These are phyloP conservation scores for Populus hybrid DNA, from an alignment of 441 rosid species.

Conservation along the genomic window DNA sequence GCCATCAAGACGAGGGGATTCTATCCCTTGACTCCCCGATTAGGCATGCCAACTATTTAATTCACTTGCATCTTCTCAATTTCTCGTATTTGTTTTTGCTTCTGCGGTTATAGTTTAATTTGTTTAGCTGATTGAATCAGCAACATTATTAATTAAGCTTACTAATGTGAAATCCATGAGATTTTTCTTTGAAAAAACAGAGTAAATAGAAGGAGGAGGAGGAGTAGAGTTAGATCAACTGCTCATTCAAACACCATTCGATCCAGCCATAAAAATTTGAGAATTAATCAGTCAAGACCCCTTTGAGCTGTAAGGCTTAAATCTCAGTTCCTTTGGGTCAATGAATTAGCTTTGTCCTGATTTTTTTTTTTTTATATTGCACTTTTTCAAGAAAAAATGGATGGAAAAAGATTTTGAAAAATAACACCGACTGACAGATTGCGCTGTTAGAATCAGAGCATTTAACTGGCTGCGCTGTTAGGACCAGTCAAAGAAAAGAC, in stretches of 20 bases:
- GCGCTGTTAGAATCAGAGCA: too few relatives aligned
- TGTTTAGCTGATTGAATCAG: not conserved
- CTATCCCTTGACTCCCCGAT: not conserved
- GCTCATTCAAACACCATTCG: not conserved
- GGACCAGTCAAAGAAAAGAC: too few relatives aligned
- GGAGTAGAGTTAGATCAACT: too few relatives aligned
- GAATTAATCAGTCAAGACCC: not conserved
- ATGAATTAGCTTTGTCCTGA: too few relatives aligned
- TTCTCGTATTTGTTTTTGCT: not conserved
- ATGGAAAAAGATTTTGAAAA: too few relatives aligned
- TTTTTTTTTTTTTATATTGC: too few relatives aligned
- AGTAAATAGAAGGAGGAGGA: not conserved
- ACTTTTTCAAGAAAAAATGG: too few relatives aligned
- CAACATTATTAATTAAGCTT: not conserved
- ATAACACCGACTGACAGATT: too few relatives aligned
- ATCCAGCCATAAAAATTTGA: not conserved
- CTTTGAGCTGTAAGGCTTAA: too few relatives aligned
- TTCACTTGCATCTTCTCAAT: not conserved
- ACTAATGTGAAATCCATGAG: not conserved
- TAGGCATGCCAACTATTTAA: constrained; percentile 11
- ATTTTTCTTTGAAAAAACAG: not conserved
- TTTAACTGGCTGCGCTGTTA: too few relatives aligned
- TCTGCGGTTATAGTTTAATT: not conserved
- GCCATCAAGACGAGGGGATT: constrained; percentile 11
- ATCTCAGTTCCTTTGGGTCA: too few relatives aligned